These are phyloP conservation scores for Phytophthora brassicae DNA, from an alignment of 352 stramenopile genomes.

Conservation along the genomic window DNA sequence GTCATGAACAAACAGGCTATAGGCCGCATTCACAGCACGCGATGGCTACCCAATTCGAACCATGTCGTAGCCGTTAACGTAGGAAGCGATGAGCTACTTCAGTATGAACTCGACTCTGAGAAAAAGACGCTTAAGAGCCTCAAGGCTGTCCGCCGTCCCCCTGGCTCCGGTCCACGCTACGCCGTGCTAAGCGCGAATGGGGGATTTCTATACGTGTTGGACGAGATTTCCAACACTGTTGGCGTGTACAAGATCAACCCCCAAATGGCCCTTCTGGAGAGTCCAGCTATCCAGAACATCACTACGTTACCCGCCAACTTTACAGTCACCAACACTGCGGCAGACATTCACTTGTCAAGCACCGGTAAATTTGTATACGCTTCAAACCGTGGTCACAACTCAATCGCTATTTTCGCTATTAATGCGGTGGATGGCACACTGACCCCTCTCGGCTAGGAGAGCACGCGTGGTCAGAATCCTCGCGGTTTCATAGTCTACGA, in stretches of 20 bases:
- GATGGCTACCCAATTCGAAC: constrained; percentile 41
- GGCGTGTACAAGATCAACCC: constrained; percentile 44
- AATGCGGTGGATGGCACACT: constrained; percentile 27
- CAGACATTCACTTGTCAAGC: constrained; percentile 48
- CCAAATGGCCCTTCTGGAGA: constrained; percentile 6
- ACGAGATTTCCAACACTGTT: constrained; percentile 62
- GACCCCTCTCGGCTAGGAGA: constrained; percentile 30
- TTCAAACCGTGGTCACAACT: constrained; percentile 67
- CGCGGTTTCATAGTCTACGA: constrained; percentile 43
- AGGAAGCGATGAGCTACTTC: constrained; percentile 51
- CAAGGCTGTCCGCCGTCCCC: constrained; percentile 11
- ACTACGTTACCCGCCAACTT: constrained; percentile 43
- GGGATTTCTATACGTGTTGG: constrained; percentile 47
- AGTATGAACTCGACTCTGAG: constrained; percentile 40
- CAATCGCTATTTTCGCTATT: constrained; percentile 52
- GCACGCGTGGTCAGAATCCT: constrained; percentile 40
- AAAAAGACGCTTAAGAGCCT: constrained; percentile 33
- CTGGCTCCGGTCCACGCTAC: constrained; percentile 52
- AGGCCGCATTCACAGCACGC: constrained; percentile 58
- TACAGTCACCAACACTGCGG: constrained; percentile 22
- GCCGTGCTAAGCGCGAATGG: constrained; percentile 43
- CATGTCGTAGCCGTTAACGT: constrained; percentile 44
- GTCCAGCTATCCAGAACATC: constrained; percentile 37
- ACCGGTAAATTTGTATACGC: constrained; percentile 53
- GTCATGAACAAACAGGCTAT: constrained; percentile 37